These are phyloP conservation scores for Podospora tetraspora DNA, from an alignment of 495 filamentous ascomycete genomes.

Conservation along the genomic window DNA sequence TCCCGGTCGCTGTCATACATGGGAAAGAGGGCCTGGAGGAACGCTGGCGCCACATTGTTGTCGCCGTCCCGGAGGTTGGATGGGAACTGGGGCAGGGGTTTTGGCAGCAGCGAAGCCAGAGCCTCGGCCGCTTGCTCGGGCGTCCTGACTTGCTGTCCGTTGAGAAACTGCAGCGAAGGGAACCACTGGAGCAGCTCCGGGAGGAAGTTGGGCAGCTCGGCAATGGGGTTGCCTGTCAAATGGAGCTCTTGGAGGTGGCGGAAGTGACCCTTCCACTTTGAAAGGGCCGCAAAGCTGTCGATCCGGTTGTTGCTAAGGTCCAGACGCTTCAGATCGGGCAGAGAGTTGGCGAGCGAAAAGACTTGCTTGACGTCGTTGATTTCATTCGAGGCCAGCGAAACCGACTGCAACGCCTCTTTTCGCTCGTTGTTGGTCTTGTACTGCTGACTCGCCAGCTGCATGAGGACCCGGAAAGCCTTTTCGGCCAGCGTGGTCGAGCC, in stretches of 20 bases:
- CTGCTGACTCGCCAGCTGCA: conserved; percentile 69
- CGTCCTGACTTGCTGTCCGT: conserved; percentile 64
- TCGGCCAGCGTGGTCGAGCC: conserved; percentile 60
- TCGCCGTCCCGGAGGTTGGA: conserved; percentile 69
- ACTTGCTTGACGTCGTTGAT: conserved; percentile 65
- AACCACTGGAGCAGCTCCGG: conserved; percentile 75
- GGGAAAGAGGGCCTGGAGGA: conserved; percentile 67
- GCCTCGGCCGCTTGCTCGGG: conserved; percentile 57
- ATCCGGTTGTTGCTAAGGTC: conserved; percentile 80
- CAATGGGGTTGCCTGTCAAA: conserved; percentile 69
- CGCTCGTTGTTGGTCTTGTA: conserved; percentile 63
- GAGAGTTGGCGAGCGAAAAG: conserved; percentile 62
- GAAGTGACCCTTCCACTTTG: conserved; percentile 76
- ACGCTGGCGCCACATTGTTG: conserved; percentile 64
- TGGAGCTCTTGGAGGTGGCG: conserved; percentile 71
- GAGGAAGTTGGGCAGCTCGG: conserved; percentile 54
- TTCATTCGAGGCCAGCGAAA: conserved; percentile 72
- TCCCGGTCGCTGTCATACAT: conserved; percentile 69
- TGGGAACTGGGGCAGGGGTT: conserved; percentile 62
- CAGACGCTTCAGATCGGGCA: conserved; percentile 78
- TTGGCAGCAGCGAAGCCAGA: conserved; percentile 33
- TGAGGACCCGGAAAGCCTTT: conserved; percentile 85
- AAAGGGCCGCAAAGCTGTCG: conserved; percentile 58
- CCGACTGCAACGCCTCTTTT: conserved; percentile 65
- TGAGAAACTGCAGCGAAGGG: conserved; percentile 66